Conservation (phyloP, 768 basidiomycete species). For the Suillus placidus region DNA sequence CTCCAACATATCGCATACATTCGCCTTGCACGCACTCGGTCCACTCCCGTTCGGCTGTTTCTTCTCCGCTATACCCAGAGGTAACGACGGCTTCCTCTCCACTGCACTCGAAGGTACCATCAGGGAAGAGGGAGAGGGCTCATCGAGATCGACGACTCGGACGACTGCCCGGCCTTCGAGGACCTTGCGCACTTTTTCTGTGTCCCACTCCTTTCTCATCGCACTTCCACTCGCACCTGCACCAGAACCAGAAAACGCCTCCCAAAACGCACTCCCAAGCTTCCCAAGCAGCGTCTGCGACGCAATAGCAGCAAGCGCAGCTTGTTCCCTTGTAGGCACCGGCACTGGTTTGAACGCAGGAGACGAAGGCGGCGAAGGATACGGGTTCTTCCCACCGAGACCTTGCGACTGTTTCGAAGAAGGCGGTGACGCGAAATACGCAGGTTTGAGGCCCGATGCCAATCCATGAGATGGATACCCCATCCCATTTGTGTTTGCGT, state of each 20-base stretch:
- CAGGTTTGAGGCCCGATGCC: slow-evolving; percentile 44
- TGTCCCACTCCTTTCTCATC: slow-evolving; percentile 51
- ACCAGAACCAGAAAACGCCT: slow-evolving; percentile 70
- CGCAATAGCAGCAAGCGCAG: slow-evolving; percentile 63
- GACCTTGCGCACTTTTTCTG: slow-evolving; percentile 80
- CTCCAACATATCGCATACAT: slow-evolving; percentile 52
- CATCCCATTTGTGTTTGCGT: slow-evolving; percentile 26
- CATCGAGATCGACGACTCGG: slow-evolving; percentile 75
- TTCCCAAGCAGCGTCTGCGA: slow-evolving; percentile 74
- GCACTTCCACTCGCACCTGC: neutral
- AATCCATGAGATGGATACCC: slow-evolving; percentile 20
- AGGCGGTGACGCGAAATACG: slow-evolving; percentile 28
- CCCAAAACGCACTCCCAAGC: slow-evolving; percentile 82
- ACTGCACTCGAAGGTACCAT: neutral
- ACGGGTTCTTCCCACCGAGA: slow-evolving; percentile 27
- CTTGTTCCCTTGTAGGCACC: slow-evolving; percentile 35
- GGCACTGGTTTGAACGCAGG: slow-evolving; percentile 32
- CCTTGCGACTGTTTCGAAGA: slow-evolving; percentile 39
- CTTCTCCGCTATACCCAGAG: neutral
- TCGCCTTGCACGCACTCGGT: slow-evolving; percentile 25
- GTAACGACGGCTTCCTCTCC: neutral
- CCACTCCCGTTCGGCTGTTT: slow-evolving; percentile 18
- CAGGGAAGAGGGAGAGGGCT: neutral
- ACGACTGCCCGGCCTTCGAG: slow-evolving; percentile 84
- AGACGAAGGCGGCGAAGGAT: slow-evolving; percentile 49